A percentile compares a stretch with the other conserved stretches of the same genome.
These are phyloP conservation scores for Diplodia scrobiculata DNA, from an alignment of 2,329 filamentous ascomycete genomes.

Conservation along the genomic window DNA sequence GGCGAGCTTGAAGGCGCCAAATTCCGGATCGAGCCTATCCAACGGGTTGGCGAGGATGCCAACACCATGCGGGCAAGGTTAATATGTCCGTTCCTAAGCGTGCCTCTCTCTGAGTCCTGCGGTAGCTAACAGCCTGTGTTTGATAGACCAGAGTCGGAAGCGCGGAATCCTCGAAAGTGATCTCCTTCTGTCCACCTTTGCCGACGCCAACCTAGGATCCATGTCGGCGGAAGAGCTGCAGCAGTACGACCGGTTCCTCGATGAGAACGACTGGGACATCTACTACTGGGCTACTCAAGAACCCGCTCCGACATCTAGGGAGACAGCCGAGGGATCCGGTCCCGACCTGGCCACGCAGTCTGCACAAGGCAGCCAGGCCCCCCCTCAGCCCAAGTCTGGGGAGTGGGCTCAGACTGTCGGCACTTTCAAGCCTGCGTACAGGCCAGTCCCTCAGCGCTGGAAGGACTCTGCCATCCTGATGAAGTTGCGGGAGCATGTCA, in stretches of 20 bases:
- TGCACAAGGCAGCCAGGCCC: slow-evolving; percentile 50
- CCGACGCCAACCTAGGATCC: slow-evolving; percentile 70
- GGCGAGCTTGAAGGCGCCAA: slow-evolving; percentile 81
- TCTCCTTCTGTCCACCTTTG: slow-evolving; percentile 94
- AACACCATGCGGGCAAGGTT: slow-evolving; percentile 87
- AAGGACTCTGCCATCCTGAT: slow-evolving; percentile 75
- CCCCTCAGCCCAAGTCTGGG: slow-evolving; percentile 51
- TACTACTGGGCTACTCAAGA: slow-evolving; percentile 99
- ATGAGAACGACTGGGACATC: slow-evolving; percentile 99
- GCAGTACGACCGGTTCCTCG: slow-evolving; percentile 89
- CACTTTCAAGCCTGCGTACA: slow-evolving; percentile 89
- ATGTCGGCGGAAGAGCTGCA: slow-evolving; percentile 75
- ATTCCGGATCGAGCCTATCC: slow-evolving; percentile 88
- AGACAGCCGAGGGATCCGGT: slow-evolving; percentile 58
- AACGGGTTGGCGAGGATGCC: slow-evolving; percentile 77
- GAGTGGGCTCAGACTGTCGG: slow-evolving; percentile 98
- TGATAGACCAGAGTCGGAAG: slow-evolving; percentile 89
- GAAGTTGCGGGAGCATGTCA: slow-evolving; percentile 79
- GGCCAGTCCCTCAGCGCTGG: slow-evolving; percentile 87
- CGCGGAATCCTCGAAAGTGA: slow-evolving; percentile 94
- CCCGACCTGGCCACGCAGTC: slow-evolving; percentile 48
- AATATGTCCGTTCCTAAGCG: slow-evolving; percentile 58
- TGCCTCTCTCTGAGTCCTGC: slow-evolving; percentile 19
- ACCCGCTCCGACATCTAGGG: slow-evolving; percentile 60
- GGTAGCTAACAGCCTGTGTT: neutral